Evolutionary conservation across 2,329 filamentous ascomycete genomes (phyloP), one percentile per base, ranked within the genome.

Genomic region (Aspergillus sp.): DNA sequence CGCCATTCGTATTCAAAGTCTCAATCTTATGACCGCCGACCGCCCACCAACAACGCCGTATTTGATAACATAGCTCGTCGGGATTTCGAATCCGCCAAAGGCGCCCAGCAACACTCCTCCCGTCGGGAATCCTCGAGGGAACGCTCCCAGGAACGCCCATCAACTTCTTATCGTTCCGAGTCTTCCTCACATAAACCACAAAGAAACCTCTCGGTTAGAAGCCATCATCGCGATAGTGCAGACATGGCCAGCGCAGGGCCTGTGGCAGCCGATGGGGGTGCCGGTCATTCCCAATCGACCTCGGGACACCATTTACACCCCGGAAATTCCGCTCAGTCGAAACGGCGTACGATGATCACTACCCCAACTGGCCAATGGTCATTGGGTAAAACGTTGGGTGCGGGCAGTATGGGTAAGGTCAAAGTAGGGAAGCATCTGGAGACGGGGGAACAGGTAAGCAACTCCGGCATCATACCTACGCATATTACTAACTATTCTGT

Each of bases 361-460:
- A 93, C 93, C 3, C 89, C 91, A 51, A 93, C 93, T 13, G 95
- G 95, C 61, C 92, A 93, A 82, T 99, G 94, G 93, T 88, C 93
- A 59, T 83, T 99, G 56, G 94, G 94, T 62, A 98, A 98, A 83
- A 98, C 95, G 3, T 95, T 99, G 71, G 95, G 95, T 63, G 93
- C 93, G 57, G 95, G 95, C 54, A 98, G 94, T 77, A 99, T 99
- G 95, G 95, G 95, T 67, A 98, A 98, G 78, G 95, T 99, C 65
- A 98, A 98, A 81, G 83, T 99, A 68, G 95, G 95, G 25, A 91
- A 91, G 71, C 96, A 96, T 78, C 85, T 90, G 69, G 93, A 96
- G 71, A 91, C 91, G 22, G 91, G 90, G 69, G 95, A 98, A 82
- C 91, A 97, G 87, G 92, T 93, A 80, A 71, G 84, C 79, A 41